phyloP scores from a whole-genome alignment of 176 grass and related monocot species.

The Zizania latifolia region DNA sequence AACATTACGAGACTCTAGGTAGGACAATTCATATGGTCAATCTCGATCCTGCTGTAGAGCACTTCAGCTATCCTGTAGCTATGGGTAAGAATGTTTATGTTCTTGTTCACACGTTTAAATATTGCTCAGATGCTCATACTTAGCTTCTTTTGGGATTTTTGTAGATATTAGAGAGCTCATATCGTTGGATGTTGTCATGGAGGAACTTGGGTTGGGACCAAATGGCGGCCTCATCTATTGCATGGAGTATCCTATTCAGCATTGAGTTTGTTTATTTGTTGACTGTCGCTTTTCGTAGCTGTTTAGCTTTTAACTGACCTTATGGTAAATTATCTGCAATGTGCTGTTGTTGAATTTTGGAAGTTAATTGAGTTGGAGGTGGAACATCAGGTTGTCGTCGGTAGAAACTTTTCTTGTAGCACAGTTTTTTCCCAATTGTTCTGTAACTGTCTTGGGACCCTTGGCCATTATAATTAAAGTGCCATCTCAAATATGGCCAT shows the following conservation, averaged over 20 bases:
- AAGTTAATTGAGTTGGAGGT: neutral
- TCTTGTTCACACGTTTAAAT: neutral
- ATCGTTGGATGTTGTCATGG: conserved; percentile 93
- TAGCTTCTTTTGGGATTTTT: neutral
- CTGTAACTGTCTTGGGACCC: neutral
- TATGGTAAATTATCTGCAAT: no score
- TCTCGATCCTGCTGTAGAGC: conserved; percentile 78
- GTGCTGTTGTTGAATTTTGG: neutral
- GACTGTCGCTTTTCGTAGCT: no score
- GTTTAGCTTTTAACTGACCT: no score
- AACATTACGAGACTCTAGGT: no score
- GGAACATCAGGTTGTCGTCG: neutral
- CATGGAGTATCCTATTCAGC: no score
- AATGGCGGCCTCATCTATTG: no score
- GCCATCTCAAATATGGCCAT: neutral
- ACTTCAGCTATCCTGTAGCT: conserved; percentile 75
- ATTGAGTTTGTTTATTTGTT: no score
- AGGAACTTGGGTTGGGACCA: conserved; percentile 78
- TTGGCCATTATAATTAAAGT: neutral
- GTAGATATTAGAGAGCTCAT: conserved; percentile 91
- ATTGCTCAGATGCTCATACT: neutral
- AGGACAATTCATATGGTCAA: conserved; percentile 96
- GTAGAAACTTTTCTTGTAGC: neutral
- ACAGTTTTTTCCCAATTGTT: neutral
- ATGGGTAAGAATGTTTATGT: conserved; percentile 34